Evolutionary conservation across 106 monocot species (phyloP).

Genomic region (Dendrobium huoshanense): DNA sequence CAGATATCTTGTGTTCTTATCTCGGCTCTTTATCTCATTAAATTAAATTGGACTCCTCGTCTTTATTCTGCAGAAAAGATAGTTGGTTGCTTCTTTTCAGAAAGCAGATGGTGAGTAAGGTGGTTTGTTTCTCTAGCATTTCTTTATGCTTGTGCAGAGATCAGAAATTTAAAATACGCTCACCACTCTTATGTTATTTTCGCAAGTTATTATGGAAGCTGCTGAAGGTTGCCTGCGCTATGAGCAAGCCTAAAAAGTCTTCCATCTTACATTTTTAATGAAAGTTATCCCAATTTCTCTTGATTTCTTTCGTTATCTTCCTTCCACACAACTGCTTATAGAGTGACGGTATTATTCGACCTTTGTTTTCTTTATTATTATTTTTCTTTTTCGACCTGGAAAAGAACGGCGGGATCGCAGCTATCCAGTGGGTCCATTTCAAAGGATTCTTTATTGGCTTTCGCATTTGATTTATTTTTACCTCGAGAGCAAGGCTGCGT

Average conservation of each 20-base stretch:
- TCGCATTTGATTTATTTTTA: neutral
- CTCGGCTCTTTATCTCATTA: neutral
- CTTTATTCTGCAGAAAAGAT: neutral
- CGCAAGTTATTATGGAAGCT: slow-evolving; percentile 1
- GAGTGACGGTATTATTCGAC: neutral
- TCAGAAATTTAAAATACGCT: neutral
- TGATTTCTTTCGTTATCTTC: neutral
- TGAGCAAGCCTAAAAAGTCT: neutral
- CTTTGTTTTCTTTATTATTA: too few species aligned
- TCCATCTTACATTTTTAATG: neutral
- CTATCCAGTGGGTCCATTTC: neutral
- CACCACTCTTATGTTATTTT: neutral
- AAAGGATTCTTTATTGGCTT: neutral
- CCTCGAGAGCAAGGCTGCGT: too few species aligned
- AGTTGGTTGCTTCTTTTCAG: neutral
- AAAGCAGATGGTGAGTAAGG: neutral
- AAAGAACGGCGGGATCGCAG: neutral
- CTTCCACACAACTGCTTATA: neutral
- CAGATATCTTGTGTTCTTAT: neutral
- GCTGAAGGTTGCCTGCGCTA: neutral
- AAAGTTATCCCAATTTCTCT: too few species aligned
- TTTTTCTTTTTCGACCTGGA: neutral
- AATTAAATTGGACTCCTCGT: neutral
- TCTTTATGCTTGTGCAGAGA: neutral
- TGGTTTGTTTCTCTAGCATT: neutral